Percentiles rank a stretch among this genome's conserved stretches.
Evolutionary conservation across 2,329 filamentous ascomycete species (phyloP).

Genomic region (Venturia nashicola): DNA sequence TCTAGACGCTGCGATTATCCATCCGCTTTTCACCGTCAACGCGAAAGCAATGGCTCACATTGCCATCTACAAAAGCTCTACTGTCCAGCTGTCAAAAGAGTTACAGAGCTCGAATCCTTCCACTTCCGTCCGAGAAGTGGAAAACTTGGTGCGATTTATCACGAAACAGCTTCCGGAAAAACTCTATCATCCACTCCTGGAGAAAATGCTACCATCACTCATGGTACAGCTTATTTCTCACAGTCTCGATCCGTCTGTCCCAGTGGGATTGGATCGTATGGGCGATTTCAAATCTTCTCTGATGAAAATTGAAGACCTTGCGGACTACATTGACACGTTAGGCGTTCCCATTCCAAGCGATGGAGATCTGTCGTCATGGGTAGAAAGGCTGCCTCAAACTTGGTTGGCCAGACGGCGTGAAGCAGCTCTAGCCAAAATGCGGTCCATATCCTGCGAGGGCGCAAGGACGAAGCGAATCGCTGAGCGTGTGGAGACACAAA

Average conservation of each 20-base stretch:
- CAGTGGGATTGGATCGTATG: slow-evolving; percentile 60
- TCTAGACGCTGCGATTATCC: slow-evolving; percentile 48
- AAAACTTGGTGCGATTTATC: slow-evolving; percentile 37
- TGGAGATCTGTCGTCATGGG: slow-evolving; percentile 63
- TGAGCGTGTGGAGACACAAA: slow-evolving; percentile 74
- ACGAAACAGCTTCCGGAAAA: slow-evolving; percentile 35
- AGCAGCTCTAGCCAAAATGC: slow-evolving; percentile 61
- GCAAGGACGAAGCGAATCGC: slow-evolving; percentile 57
- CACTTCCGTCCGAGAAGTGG: slow-evolving; percentile 19
- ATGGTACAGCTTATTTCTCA: slow-evolving; percentile 54
- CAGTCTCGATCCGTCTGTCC: slow-evolving; percentile 69
- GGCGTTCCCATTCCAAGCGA: slow-evolving; percentile 45
- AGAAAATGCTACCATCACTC: slow-evolving; percentile 57
- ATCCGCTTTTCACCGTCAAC: slow-evolving; percentile 39
- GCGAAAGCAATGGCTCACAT: slow-evolving; percentile 23
- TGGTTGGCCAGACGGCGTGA: slow-evolving; percentile 83
- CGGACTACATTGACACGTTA: slow-evolving; percentile 46
- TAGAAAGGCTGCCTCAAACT: slow-evolving; percentile 62
- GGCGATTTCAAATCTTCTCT: slow-evolving; percentile 58
- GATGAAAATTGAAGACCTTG: slow-evolving; percentile 52
- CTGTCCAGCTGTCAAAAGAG: slow-evolving; percentile 20
- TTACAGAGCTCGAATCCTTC: slow-evolving; percentile 19
- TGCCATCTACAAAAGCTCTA: slow-evolving; percentile 23
- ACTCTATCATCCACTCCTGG: slow-evolving; percentile 45
- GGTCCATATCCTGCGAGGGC: slow-evolving; percentile 54